These are phyloP conservation scores for Agroathelia rolfsii DNA, from an alignment of 1,284 basidiomycete species.

Conservation along the genomic window DNA sequence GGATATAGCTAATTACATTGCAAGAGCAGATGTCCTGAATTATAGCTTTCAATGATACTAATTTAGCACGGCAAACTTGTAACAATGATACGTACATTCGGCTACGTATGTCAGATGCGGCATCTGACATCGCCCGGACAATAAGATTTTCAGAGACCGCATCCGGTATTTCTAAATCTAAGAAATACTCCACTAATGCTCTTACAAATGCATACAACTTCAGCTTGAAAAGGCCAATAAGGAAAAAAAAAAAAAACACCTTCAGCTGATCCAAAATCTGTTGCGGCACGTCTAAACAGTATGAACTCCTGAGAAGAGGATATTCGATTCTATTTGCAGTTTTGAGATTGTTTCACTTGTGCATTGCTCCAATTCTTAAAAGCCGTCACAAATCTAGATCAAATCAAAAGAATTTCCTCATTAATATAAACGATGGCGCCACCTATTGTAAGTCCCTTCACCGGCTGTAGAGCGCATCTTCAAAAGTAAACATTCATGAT, in stretches of 20 bases:
- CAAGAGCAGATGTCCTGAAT: too few relatives aligned
- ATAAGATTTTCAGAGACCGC: conserved; percentile 31
- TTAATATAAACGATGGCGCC: too few relatives aligned
- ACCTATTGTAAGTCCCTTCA: conserved; percentile 28
- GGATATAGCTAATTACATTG: conserved; percentile 28
- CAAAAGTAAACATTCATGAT: too few relatives aligned
- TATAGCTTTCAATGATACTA: conserved; percentile 3
- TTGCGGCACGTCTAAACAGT: conserved; percentile 30
- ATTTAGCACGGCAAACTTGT: too few relatives aligned
- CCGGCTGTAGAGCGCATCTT: conserved; percentile 29
- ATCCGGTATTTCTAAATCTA: conserved; percentile 34
- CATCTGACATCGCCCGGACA: conserved; percentile 32
- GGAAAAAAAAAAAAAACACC: conserved; percentile 18
- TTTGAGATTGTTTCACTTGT: conserved; percentile 29
- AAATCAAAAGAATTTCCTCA: too few relatives aligned
- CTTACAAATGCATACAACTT: conserved; percentile 1
- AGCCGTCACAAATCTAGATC: conserved; percentile 27
- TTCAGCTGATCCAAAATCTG: conserved; percentile 35
- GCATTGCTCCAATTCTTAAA: conserved; percentile 29
- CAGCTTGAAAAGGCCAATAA: background rate
- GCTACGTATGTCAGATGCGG: conserved; percentile 37
- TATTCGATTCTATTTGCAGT: conserved; percentile 27
- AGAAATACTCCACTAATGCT: conserved; percentile 40
- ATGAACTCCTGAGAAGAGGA: conserved; percentile 34
- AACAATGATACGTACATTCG: conserved; percentile 27